These are phyloP conservation scores for Phaeoacremonium minimum DNA, from an alignment of 2,329 filamentous ascomycete species.

Conservation along the genomic window DNA sequence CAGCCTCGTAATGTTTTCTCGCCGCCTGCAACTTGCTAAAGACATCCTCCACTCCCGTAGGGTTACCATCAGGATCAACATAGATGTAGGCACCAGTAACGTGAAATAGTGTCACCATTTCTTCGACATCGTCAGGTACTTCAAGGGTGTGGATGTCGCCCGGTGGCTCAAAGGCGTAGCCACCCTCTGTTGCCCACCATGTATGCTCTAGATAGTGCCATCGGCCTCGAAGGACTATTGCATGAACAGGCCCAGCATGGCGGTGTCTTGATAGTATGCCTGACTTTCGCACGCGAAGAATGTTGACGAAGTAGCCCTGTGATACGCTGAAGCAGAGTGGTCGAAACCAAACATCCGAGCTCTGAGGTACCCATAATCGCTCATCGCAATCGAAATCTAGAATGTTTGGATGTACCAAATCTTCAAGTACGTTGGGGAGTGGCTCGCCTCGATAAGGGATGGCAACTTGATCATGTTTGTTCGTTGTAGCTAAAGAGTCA, in stretches of 20 bases:
- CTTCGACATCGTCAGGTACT: slow-evolving; percentile 23
- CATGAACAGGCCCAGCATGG: slow-evolving; percentile 25
- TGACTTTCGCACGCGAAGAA: slow-evolving; percentile 21
- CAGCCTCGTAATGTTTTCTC: slow-evolving; percentile 22
- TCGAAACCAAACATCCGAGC: slow-evolving; percentile 22
- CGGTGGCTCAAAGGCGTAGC: slow-evolving; percentile 26
- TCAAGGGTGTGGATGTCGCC: slow-evolving; percentile 29
- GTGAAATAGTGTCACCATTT: slow-evolving; percentile 28
- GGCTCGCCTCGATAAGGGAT: slow-evolving; percentile 16
- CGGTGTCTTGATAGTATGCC: slow-evolving; percentile 26
- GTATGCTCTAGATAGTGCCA: slow-evolving; percentile 30
- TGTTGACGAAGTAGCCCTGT: slow-evolving; percentile 25
- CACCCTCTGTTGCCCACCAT: slow-evolving; percentile 28
- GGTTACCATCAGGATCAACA: slow-evolving; percentile 23
- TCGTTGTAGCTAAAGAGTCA: too few relatives aligned
- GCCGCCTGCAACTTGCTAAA: slow-evolving; percentile 25
- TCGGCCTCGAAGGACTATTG: slow-evolving; percentile 21
- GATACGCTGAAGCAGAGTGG: slow-evolving; percentile 22
- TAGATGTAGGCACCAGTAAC: slow-evolving; percentile 29
- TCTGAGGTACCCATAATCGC: slow-evolving; percentile 24
- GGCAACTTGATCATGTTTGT: too few relatives aligned
- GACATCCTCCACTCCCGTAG: slow-evolving; percentile 25
- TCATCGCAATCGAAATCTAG: slow-evolving; percentile 22
- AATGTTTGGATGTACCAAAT: slow-evolving; percentile 17
- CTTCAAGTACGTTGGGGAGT: slow-evolving; percentile 14